Conservation (phyloP, 2,329 filamentous ascomycete genomes). For the Ophiocordyceps camponoti-saundersi region DNA sequence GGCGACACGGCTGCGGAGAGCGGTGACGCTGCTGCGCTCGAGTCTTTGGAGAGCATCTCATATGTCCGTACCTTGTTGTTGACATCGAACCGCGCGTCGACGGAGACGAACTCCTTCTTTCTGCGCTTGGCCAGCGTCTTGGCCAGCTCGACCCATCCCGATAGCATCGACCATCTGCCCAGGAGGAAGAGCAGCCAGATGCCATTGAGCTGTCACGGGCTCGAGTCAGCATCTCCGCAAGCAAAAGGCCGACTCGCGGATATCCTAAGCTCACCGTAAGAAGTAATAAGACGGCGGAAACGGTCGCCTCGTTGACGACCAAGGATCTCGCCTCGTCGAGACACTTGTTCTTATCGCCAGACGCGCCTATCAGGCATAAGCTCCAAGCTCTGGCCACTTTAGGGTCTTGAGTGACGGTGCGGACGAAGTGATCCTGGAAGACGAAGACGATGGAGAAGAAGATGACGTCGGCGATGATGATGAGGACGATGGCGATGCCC, state of each 20-base stretch:
- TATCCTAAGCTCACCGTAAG: slow-evolving; percentile 44
- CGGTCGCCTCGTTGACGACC: slow-evolving; percentile 57
- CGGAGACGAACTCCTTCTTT: slow-evolving; percentile 74
- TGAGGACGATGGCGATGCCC: slow-evolving; percentile 73
- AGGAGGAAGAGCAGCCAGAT: slow-evolving; percentile 73
- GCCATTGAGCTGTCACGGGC: slow-evolving; percentile 47
- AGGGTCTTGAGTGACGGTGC: slow-evolving; percentile 36
- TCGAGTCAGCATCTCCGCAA: neutral
- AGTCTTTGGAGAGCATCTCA: slow-evolving; percentile 58
- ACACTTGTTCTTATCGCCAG: slow-evolving; percentile 48
- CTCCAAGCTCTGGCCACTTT: slow-evolving; percentile 48
- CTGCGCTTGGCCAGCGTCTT: slow-evolving; percentile 27
- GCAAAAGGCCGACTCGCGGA: neutral
- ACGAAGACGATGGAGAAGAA: slow-evolving; percentile 91
- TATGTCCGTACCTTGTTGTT: slow-evolving; percentile 54
- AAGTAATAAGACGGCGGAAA: slow-evolving; percentile 68
- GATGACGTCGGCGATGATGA: slow-evolving; percentile 81
- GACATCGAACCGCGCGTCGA: slow-evolving; percentile 51
- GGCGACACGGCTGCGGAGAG: slow-evolving; percentile 20
- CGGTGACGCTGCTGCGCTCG: slow-evolving; percentile 36
- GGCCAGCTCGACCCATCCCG: slow-evolving; percentile 61
- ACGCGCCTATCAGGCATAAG: slow-evolving; percentile 42
- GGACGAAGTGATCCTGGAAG: slow-evolving; percentile 60
- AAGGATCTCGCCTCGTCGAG: slow-evolving; percentile 39
- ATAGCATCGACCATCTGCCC: slow-evolving; percentile 68